A percentile compares a stretch with the other conserved stretches of the same genome.
phyloP scores from a whole-genome alignment of 1,139 yeast species.

The Candida neerlandica region DNA sequence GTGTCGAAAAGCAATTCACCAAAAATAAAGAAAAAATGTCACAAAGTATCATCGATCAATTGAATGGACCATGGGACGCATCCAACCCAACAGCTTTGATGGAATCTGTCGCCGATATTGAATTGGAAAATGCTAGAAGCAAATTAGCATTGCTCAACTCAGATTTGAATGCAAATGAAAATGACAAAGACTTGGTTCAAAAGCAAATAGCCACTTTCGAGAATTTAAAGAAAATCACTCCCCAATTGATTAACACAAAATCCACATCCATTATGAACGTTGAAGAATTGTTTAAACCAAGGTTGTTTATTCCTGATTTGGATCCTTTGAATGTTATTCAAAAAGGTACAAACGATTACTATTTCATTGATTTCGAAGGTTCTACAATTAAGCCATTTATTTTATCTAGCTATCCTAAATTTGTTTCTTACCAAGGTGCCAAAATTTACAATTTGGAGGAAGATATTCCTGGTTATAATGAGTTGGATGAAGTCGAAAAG shows the following conservation, averaged over 20 bases:
- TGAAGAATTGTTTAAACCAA: slow-evolving; percentile 67
- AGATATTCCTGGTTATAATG: slow-evolving; percentile 71
- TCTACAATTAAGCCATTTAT: slow-evolving; percentile 79
- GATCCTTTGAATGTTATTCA: slow-evolving; percentile 86
- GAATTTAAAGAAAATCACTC: slow-evolving; percentile 56
- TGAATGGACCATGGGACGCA: slow-evolving; percentile 76
- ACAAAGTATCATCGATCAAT: slow-evolving; percentile 45
- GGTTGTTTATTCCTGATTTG: slow-evolving; percentile 78
- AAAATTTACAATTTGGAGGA: slow-evolving; percentile 74
- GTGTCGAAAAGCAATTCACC: slow-evolving; percentile 77
- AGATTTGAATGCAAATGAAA: slow-evolving; percentile 47
- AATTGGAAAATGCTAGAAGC: slow-evolving; percentile 61
- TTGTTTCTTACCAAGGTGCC: slow-evolving; percentile 85
- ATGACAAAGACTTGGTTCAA: slow-evolving; percentile 43
- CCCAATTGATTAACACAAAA: slow-evolving; percentile 53
- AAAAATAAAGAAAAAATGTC: slow-evolving; percentile 59
- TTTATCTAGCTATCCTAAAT: slow-evolving; percentile 75
- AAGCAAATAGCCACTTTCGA: slow-evolving; percentile 61
- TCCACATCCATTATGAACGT: slow-evolving; percentile 59
- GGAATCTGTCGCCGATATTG: slow-evolving; percentile 63
- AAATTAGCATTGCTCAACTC: slow-evolving; percentile 60
- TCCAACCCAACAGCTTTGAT: slow-evolving; percentile 62
- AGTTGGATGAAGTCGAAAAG: slow-evolving; percentile 70
- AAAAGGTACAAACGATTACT: slow-evolving; percentile 36
- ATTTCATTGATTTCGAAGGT: slow-evolving; percentile 81